These are phyloP conservation scores for Syzygium jambos DNA, from an alignment of 345 rosid species.

Conservation along the genomic window DNA sequence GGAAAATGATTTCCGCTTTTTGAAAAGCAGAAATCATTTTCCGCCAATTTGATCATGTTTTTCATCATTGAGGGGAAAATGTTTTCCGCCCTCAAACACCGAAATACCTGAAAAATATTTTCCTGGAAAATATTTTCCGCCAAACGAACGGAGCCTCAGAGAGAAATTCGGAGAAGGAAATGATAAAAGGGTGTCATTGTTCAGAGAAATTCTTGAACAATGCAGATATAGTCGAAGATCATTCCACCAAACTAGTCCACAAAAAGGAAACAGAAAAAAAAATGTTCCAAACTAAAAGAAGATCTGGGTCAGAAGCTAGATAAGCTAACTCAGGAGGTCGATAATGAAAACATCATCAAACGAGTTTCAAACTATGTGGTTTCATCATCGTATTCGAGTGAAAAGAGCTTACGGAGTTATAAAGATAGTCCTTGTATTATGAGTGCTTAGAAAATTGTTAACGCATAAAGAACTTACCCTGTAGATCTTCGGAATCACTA, in stretches of 20 bases:
- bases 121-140: no score
- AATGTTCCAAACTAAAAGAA: background rate
- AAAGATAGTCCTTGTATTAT: background rate
- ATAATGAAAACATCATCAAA: background rate
- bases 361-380: background rate
- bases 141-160: no score
- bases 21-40: no score
- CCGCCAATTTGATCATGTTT: no score
- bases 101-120: no score
- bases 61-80: no score
- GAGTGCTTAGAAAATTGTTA: background rate
- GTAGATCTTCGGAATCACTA: conserved; percentile 66
- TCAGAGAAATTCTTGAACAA: background rate
- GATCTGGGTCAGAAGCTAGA: background rate
- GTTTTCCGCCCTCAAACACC: no score
- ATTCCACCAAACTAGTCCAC: background rate
- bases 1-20: no score
- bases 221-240: background rate
- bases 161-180: background rate
- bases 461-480: conserved; percentile 27
- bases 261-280: background rate
- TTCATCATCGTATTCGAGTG: background rate
- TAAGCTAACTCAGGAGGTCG: background rate
- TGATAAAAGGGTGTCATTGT: background rate
- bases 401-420: background rate